Evolutionary conservation across 768 basidiomycete species (phyloP), one percentile per base, ranked within the genome.

Genomic region (Trichaptum fuscoviolaceum): DNA sequence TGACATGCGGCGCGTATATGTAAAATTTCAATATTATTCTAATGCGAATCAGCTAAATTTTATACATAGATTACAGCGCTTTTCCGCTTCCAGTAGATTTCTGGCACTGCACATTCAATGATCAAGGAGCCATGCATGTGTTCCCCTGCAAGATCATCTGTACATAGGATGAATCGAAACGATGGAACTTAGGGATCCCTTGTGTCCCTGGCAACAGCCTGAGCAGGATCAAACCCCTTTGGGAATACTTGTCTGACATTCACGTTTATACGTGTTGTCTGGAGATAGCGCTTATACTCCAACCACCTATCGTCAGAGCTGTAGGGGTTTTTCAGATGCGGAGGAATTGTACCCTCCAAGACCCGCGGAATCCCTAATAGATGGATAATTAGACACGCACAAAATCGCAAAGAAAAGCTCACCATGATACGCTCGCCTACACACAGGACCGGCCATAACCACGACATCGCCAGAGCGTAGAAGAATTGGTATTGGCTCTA

Each of bases 381-480:
- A 42, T 7, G 7, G 17, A 26, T 3, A 35, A 64, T 27, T 27
- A 7, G 61, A 66, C 26, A 57, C 7, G 23, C 65, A 23, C 64
- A 58, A 61, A 6, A 18, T 0, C 18, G 57, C 15, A 57, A 58
- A 23, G 25, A 5, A 57, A 3, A 23, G 76, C 85, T n/a, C 26
- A 90, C 96, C 96, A 71, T 99, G 96, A 74, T 92, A 99, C n/a
- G 90, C 91, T 42, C 94, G 81, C 65, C 96, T 83, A 70, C 94
- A 92, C 25, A 80, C 80, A 9, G 89, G 89, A 0, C 97, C 96
- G 0, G 92, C 92, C 95, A 99, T 97, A 71, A 98, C 87, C 24
- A 97, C 80, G 0, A 90, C 86, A 73, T 99, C 97, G 2, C 96
- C 96, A 0, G 93, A 95, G 23, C 95, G 87, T 1, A 99, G 82